Evolutionary conservation across 179 eudicot genomes (phyloP).

Genomic region (Vitellaria paradoxa): DNA sequence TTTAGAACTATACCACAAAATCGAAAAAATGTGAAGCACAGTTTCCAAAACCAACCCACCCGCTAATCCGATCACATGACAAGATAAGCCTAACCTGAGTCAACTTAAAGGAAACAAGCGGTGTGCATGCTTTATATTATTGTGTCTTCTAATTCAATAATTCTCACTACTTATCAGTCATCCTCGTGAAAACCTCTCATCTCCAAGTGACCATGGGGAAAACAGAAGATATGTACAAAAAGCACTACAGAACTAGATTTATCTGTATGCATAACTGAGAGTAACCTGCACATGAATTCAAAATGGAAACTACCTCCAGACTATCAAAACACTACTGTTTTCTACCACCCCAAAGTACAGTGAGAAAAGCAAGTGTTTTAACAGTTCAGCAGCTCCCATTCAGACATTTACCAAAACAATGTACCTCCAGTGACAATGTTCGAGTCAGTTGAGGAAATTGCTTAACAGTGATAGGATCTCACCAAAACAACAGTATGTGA

Average conservation of each 20-base stretch:
- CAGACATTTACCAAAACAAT: too few relatives aligned
- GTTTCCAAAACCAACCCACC: neutral
- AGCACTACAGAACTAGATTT: neutral
- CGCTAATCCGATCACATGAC: neutral
- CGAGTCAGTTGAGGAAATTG: neutral
- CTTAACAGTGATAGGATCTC: neutral
- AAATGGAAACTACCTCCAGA: too few relatives aligned
- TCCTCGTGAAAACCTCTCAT: neutral
- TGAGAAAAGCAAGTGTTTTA: too few relatives aligned
- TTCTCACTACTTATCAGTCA: neutral
- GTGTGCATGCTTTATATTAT: neutral
- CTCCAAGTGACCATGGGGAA: neutral
- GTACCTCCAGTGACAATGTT: neutral
- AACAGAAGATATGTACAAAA: neutral
- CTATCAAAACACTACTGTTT: neutral
- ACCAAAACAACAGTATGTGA: neutral
- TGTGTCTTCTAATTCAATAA: neutral
- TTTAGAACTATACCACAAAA: neutral
- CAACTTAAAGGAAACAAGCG: neutral
- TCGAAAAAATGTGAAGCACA: neutral
- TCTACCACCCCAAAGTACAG: neutral
- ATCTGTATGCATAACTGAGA: neutral
- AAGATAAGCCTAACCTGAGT: neutral
- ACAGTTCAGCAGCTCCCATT: too few relatives aligned
- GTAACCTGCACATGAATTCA: neutral